Evolutionary conservation across 768 basidiomycete species (phyloP).

Genomic region (Leccinellum albellum): DNA sequence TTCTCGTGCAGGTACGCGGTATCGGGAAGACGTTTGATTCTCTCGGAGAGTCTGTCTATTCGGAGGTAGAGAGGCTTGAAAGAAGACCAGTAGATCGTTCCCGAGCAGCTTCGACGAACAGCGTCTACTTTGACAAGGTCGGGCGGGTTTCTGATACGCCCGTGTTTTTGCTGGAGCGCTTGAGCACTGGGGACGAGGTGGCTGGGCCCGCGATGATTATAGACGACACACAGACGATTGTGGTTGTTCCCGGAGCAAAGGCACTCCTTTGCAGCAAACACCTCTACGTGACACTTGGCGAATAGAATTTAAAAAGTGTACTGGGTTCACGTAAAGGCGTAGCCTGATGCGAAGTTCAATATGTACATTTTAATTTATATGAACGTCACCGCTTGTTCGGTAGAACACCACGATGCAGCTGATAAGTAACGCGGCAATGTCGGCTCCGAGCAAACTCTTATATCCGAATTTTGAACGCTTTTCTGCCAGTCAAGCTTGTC

Average conservation of each 20-base stretch:
- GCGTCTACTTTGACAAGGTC: slow-evolving; percentile 79
- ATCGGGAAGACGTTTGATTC: slow-evolving; percentile 87
- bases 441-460: not conserved
- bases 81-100: slow-evolving; percentile 35
- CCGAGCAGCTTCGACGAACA: slow-evolving; percentile 51
- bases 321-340: slow-evolving; percentile 3
- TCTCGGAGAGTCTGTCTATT: slow-evolving; percentile 74
- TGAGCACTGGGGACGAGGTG: slow-evolving; percentile 68
- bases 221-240: slow-evolving; percentile 93
- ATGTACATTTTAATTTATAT: not conserved
- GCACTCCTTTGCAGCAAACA: slow-evolving; percentile 69
- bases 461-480: not conserved
- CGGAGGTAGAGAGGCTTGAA: slow-evolving; percentile 59
- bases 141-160: slow-evolving; percentile 79
- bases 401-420: not conserved
- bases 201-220: slow-evolving; percentile 91
- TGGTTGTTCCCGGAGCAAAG: slow-evolving; percentile 71
- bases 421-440: not conserved
- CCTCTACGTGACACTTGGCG: slow-evolving; percentile 46
- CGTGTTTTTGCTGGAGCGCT: slow-evolving; percentile 64
- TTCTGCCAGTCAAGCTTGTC: not conserved
- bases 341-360: not conserved
- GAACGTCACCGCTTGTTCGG: not conserved
- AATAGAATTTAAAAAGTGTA: slow-evolving; percentile 17
- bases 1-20: slow-evolving; percentile 61